Evolutionary conservation across 306 rosid genomes (phyloP).

Genomic region (Crataegus laevigata): DNA sequence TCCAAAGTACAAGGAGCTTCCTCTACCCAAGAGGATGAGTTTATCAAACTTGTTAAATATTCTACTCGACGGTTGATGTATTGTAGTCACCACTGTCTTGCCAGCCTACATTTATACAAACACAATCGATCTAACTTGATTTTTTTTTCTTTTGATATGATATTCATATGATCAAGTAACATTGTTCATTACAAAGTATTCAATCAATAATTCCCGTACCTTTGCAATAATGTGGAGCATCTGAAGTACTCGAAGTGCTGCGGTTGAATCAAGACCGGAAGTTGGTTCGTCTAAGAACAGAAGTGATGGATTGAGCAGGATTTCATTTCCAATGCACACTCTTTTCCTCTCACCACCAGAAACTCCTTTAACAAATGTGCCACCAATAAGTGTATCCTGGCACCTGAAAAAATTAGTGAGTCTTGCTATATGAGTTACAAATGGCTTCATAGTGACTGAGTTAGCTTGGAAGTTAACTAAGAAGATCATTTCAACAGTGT

Average conservation of each 20-base stretch:
- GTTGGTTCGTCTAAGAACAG: conserved; percentile 70
- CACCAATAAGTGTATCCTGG: conserved; percentile 51
- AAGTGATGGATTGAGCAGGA: conserved; percentile 46
- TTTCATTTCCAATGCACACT: conserved; percentile 59
- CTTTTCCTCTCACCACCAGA: conserved; percentile 62
- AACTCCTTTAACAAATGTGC: conserved; percentile 36
- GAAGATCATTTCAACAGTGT: no score
- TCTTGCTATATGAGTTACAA: no score
- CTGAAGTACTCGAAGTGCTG: conserved; percentile 14
- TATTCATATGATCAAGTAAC: neutral
- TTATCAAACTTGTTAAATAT: conserved; percentile 39
- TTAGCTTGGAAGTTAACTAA: no score
- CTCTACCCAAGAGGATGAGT: conserved; percentile 22
- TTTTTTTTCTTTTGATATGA: no score
- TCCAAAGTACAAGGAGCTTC: conserved; percentile 25
- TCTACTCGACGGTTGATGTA: conserved; percentile 62
- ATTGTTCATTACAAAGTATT: conserved; percentile 36
- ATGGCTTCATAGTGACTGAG: no score
- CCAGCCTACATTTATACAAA: conserved; percentile 16
- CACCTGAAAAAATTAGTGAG: conserved; percentile 9
- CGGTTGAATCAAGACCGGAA: conserved; percentile 62
- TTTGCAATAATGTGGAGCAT: conserved; percentile 11
- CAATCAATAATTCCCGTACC: neutral
- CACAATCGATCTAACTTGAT: neutral
- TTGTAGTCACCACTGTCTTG: conserved; percentile 45